Evolutionary conservation across 1,284 basidiomycete species (phyloP).

Genomic region (Malassezia sympodialis): DNA sequence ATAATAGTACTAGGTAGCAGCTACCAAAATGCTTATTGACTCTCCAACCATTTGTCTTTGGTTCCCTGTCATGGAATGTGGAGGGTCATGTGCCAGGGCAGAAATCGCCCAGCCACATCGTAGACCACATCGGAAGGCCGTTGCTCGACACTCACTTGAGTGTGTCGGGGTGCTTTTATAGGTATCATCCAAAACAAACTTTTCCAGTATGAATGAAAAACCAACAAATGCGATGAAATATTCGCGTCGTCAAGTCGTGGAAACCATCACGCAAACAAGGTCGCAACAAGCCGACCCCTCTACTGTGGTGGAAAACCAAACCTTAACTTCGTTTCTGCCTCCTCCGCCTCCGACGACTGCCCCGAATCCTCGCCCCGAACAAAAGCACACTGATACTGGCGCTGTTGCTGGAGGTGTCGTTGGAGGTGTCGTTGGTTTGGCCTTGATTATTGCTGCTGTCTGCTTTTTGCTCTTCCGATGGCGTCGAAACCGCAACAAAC

Average conservation of each 20-base stretch:
- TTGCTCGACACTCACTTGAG: not conserved
- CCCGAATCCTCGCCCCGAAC: not conserved
- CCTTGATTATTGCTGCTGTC: not conserved
- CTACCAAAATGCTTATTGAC: not conserved
- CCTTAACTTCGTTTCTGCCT: not conserved
- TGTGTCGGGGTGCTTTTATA: not conserved
- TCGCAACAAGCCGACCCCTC: not conserved
- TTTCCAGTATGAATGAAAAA: not conserved
- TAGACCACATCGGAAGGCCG: not conserved
- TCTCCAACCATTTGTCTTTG: not conserved
- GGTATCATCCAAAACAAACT: not conserved
- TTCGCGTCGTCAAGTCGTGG: not conserved
- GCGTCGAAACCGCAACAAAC: slow-evolving; percentile 1
- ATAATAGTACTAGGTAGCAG: not conserved
- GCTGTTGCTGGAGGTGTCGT: slow-evolving; percentile 17
- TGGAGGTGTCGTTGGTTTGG: slow-evolving; percentile 14
- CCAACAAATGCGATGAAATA: not conserved
- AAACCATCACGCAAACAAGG: not conserved
- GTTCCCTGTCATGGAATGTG: not conserved
- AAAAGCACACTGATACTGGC: not conserved
- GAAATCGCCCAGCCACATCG: not conserved
- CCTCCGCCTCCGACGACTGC: not conserved
- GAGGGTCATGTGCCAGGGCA: not conserved
- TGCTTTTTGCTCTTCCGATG: not conserved
- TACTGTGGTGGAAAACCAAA: not conserved